Base-by-base conservation (phyloP, 2,329 filamentous ascomycete species). In the Phialocephala subalpina region DNA sequence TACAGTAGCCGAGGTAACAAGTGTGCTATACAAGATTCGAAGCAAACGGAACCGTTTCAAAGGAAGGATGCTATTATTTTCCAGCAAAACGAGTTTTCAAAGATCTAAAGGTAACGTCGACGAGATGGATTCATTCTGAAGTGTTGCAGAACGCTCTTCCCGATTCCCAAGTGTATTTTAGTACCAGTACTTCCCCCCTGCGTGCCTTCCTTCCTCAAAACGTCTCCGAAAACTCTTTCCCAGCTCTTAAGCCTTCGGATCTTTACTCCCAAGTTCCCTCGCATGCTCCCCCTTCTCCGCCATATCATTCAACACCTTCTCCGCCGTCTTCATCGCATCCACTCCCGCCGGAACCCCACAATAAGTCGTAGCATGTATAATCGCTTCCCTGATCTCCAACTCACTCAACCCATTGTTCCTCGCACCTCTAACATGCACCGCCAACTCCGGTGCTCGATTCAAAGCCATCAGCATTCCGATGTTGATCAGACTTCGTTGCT, bases 391-490 rank as follows among this genome's bases (percentile, higher is more conserved):
- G 60, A 91, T 88, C 76, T 90, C 88, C 20, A 86, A 74, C 72
- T 89, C 87, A 0, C 81, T 84, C 12, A 87, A 78, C 0, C 88
- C 88, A 69, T 91, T 91, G 70, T 86, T 88, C 69, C 87, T 77
- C 1, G 88, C 88, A 0, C 88, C 88, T 25, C 86, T 80, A n/a
- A 88, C 80, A 74, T 91, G 88, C 8, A 87, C 82, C 0, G 81
- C 87, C 64, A 91, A 78, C 73, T 91, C 88, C 0, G 84, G 82
- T 6, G 79, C 80, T 5, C 86, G 80, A 71, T 90, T 90, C 67
- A 89, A 80, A 2, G 86, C 86, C 75, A 85, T 86, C 55, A 91
- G 79, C 84, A 91, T 90, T 57, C 84, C 87, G 57, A 90, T 86
- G 74, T 90, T 90, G 61, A 91, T 78, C 62, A 91, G 80, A 61